Conservation (phyloP, 2,329 filamentous ascomycete species). For the Stemphylium lycopersici region DNA sequence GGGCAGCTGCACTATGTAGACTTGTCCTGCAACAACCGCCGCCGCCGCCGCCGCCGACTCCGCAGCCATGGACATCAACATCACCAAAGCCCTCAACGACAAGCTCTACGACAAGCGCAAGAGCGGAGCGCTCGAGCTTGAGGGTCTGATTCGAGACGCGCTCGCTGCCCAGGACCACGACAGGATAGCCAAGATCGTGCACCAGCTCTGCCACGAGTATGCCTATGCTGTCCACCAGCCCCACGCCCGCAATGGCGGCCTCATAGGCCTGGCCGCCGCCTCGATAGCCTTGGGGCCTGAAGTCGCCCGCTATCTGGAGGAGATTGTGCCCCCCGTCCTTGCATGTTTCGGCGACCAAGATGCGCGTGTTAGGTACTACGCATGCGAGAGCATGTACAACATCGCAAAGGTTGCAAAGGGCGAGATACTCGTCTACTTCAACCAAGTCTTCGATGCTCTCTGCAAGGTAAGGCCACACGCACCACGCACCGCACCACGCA, state of each 20-base stretch:
- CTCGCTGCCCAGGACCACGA: slow-evolving; percentile 77
- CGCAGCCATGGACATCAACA: slow-evolving; percentile 77
- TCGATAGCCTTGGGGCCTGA: slow-evolving; percentile 93
- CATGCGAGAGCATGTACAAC: slow-evolving; percentile 99
- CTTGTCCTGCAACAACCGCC: slow-evolving; percentile 6
- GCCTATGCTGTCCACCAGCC: slow-evolving; percentile 97
- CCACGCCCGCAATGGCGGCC: slow-evolving; percentile 91
- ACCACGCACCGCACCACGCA: not conserved
- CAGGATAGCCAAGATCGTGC: slow-evolving; percentile 83
- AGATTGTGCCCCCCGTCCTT: slow-evolving; percentile 94
- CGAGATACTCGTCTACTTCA: slow-evolving; percentile 96
- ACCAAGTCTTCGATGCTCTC: slow-evolving; percentile 95
- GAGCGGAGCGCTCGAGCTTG: slow-evolving; percentile 91
- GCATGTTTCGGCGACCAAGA: slow-evolving; percentile 98
- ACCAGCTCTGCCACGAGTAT: slow-evolving; percentile 96
- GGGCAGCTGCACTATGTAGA: slow-evolving; percentile 36
- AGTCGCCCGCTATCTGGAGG: slow-evolving; percentile 86
- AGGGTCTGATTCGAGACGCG: slow-evolving; percentile 86
- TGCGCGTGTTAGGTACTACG: slow-evolving; percentile 95
- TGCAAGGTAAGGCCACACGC: slow-evolving; percentile 72
- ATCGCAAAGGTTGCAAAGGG: slow-evolving; percentile 99
- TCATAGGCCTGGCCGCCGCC: slow-evolving; percentile 93
- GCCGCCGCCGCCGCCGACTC: not conserved
- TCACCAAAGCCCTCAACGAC: slow-evolving; percentile 91
- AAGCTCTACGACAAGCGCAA: slow-evolving; percentile 99